Conservation (phyloP, 148 eudicot species). For the Cornus controversa region DNA sequence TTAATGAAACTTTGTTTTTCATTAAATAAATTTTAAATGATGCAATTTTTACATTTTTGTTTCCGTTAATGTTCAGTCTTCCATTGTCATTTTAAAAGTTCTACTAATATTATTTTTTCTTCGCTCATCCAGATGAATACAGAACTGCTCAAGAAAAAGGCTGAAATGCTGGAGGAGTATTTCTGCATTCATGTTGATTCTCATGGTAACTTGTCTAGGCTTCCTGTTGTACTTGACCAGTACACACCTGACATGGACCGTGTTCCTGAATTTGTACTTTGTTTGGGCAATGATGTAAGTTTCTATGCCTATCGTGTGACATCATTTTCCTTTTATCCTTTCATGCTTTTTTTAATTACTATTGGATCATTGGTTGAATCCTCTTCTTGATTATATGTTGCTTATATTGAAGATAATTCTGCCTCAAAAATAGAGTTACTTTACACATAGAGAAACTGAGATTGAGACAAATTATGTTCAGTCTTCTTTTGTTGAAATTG, state of each 20-base stretch:
- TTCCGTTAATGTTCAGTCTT: neutral
- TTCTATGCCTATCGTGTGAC: neutral
- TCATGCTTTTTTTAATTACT: neutral
- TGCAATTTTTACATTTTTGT: neutral
- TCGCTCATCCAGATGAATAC: constrained; percentile 62
- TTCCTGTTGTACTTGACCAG: constrained; percentile 92
- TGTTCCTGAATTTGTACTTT: constrained; percentile 82
- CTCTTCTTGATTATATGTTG: neutral
- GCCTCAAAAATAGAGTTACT: no score
- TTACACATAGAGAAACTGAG: no score
- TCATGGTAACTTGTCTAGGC: constrained; percentile 74
- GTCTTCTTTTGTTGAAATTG: no score
- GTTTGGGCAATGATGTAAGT: constrained; percentile 93
- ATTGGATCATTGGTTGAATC: neutral
- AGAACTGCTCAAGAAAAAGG: constrained; percentile 62
- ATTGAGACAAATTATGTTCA: no score
- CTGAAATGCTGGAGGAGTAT: constrained; percentile 89
- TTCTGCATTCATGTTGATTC: constrained; percentile 73
- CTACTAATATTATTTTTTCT: constrained; percentile 1
- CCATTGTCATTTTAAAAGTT: neutral
- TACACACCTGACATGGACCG: constrained; percentile 98
- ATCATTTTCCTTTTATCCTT: constrained; percentile 8
- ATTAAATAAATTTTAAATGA: neutral
- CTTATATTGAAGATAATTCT: neutral
- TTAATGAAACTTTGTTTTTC: neutral